These are phyloP conservation scores for Arthroderma sp. DNA, from an alignment of 2,329 filamentous ascomycete species.

Conservation along the genomic window DNA sequence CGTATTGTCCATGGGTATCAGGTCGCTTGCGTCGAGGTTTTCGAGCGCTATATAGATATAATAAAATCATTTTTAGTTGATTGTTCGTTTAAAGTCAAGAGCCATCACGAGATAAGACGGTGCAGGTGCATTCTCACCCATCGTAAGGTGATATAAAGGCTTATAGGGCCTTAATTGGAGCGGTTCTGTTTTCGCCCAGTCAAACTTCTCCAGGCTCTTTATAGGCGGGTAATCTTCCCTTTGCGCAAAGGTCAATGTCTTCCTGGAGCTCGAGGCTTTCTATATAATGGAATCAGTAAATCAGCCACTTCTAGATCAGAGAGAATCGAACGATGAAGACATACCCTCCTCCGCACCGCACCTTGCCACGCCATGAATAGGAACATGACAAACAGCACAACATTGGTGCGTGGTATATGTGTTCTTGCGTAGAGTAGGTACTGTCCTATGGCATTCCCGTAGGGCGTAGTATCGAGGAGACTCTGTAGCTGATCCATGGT, in stretches of 20 bases:
- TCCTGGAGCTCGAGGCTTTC: not conserved
- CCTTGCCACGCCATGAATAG: constrained; percentile 2
- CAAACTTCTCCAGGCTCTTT: constrained; percentile 35
- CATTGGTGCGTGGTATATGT: constrained; percentile 2
- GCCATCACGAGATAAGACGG: no score
- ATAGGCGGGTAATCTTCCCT: constrained; percentile 8
- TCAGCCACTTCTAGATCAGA: no score
- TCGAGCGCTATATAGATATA: constrained; percentile 35
- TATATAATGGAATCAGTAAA: no score
- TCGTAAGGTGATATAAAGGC: constrained; percentile 49
- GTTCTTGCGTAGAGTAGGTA: not conserved
- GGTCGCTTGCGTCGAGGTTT: constrained; percentile 38
- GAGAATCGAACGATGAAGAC: not conserved
- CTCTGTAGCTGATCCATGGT: no score
- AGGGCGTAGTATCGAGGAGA: not conserved
- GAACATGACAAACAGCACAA: constrained; percentile 6
- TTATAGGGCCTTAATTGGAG: constrained; percentile 46
- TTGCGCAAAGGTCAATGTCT: not conserved
- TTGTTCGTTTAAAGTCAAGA: no score
- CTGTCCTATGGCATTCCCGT: constrained; percentile 1
- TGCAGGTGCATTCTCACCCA: constrained; percentile 34
- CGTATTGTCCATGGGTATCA: constrained; percentile 47
- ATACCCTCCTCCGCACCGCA: not conserved
- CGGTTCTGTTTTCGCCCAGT: constrained; percentile 39
- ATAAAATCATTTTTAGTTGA: constrained; percentile 1